These are phyloP conservation scores for Ogataea corticis DNA, from an alignment of 805 yeast genomes.

Conservation along the genomic window DNA sequence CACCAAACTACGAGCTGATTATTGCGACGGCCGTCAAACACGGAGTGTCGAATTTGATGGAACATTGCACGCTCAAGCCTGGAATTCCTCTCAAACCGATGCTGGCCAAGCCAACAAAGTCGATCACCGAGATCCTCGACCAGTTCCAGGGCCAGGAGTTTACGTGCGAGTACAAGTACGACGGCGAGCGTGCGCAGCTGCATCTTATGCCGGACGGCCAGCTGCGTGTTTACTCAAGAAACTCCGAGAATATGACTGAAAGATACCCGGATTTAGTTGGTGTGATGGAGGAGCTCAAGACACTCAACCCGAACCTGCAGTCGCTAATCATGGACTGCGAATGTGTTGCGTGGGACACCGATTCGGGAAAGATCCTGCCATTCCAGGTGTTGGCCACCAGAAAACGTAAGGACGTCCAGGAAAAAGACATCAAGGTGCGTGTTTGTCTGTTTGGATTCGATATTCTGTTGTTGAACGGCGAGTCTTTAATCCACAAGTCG, in stretches of 20 bases:
- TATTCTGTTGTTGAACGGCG: constrained; percentile 70
- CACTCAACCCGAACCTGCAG: constrained; percentile 36
- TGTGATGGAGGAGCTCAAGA: constrained; percentile 52
- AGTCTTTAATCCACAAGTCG: constrained; percentile 64
- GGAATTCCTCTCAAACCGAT: constrained; percentile 96
- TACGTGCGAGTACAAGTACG: constrained; percentile 96
- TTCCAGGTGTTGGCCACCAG: constrained; percentile 92
- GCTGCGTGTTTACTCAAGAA: constrained; percentile 83
- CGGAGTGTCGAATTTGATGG: constrained; percentile 67
- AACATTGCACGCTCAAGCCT: constrained; percentile 75
- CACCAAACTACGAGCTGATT: constrained; percentile 85
- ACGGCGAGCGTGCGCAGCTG: constrained; percentile 96
- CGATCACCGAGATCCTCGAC: constrained; percentile 89
- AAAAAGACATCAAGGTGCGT: constrained; percentile 82
- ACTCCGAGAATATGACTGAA: constrained; percentile 95
- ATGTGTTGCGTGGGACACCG: constrained; percentile 96
- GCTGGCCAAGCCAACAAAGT: constrained; percentile 97
- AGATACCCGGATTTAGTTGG: constrained; percentile 88
- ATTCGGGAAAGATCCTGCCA: constrained; percentile 76
- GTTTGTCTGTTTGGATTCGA: constrained; percentile 95
- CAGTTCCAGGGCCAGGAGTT: constrained; percentile 81
- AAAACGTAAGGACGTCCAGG: constrained; percentile 89
- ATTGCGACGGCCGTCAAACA: constrained; percentile 62
- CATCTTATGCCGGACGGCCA: constrained; percentile 68
- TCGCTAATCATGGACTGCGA: constrained; percentile 89